Evolutionary conservation across 2,329 filamentous ascomycete species (phyloP).

Genomic region (Hypoxylon sp.): DNA sequence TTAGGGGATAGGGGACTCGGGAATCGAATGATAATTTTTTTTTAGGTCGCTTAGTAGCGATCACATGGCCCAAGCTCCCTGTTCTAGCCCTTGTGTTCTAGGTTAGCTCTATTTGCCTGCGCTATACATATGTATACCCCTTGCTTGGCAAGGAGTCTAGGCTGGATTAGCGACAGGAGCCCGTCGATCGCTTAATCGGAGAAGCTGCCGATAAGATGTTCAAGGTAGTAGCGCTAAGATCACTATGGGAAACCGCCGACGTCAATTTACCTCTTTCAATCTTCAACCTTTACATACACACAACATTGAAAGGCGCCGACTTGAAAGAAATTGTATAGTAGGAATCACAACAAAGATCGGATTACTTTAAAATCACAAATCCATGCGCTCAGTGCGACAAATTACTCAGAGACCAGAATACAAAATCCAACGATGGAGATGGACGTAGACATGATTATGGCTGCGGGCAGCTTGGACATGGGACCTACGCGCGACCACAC

Average conservation of each 20-base stretch:
- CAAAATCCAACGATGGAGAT: conserved; percentile 44
- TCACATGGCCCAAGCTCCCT: conserved; percentile 42
- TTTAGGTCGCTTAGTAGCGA: conserved; percentile 4
- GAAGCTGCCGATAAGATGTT: conserved; percentile 25
- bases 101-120: conserved; percentile 18
- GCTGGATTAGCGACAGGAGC: conserved; percentile 37
- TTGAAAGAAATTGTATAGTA: neutral
- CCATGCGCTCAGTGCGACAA: neutral
- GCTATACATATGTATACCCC: conserved; percentile 20
- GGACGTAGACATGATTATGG: conserved; percentile 40
- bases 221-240: conserved; percentile 33
- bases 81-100: conserved; percentile 23
- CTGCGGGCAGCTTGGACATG: conserved; percentile 18
- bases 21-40: neutral
- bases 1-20: conserved; percentile 20
- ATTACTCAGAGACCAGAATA: neutral
- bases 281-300: neutral
- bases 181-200: conserved; percentile 24
- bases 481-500: conserved; percentile 34
- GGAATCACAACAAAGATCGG: neutral
- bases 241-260: conserved; percentile 29
- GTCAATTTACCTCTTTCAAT: conserved; percentile 28
- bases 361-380: neutral
- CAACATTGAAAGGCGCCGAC: neutral
- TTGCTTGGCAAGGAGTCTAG: conserved; percentile 30